Conservation (phyloP, 768 basidiomycete species). For the Lentinus brumalis region DNA sequence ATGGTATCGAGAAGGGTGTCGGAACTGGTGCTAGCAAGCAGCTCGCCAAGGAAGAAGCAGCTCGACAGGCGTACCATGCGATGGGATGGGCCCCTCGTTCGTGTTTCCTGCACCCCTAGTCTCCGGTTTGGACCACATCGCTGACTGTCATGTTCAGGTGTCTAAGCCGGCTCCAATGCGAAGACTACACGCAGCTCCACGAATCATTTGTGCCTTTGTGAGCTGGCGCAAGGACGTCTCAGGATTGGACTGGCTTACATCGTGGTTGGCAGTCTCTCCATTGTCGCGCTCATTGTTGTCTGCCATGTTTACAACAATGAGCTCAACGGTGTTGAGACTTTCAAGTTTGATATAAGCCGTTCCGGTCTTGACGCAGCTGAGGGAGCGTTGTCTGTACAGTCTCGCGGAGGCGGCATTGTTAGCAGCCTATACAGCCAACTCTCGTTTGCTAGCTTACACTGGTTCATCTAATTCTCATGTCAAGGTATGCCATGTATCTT, state of each 20-base stretch:
- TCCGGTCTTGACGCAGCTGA: neutral
- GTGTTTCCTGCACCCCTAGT: neutral
- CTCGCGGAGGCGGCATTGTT: neutral
- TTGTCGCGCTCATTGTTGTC: neutral
- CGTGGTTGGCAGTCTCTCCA: neutral
- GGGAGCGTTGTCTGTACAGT: constrained; percentile 1
- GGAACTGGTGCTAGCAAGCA: constrained; percentile 74
- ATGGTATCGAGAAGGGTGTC: constrained; percentile 66
- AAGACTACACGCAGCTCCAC: neutral
- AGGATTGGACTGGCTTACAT: neutral
- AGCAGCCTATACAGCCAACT: constrained; percentile 9
- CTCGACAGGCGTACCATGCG: constrained; percentile 65
- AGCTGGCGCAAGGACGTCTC: neutral
- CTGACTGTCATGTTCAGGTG: neutral
- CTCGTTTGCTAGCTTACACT: constrained; percentile 5
- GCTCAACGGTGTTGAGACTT: too few species aligned
- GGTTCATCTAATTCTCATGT: constrained; percentile 1
- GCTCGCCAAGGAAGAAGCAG: constrained; percentile 77
- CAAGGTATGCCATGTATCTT: constrained; percentile 4
- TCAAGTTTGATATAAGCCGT: neutral
- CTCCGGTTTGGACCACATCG: neutral
- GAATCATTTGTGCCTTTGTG: neutral
- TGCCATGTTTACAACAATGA: neutral
- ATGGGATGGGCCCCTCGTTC: constrained; percentile 71
- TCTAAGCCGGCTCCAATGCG: neutral